Evolutionary conservation across 495 filamentous ascomycete species (phyloP), one percentile per base, ranked within the genome.

Genomic region (Hypoxylon crocopeplum): DNA sequence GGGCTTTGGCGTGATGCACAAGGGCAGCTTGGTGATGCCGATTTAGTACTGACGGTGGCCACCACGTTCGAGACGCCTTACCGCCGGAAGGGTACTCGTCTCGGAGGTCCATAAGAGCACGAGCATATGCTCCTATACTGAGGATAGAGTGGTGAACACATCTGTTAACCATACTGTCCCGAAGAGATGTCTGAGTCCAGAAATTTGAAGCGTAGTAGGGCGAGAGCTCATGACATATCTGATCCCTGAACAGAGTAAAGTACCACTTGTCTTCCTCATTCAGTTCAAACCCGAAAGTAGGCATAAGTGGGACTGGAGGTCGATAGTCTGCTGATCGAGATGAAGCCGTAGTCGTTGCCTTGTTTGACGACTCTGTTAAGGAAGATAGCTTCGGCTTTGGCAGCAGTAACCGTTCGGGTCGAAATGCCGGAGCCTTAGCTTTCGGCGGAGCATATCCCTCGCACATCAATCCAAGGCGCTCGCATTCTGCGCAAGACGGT

Each of bases 81-180:
- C 33, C 29, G n/a, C 37, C 17, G 1, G 20, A n/a, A 20, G 41
- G 34, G 13, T 36, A 45, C 24, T 57, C 52, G 15, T 55, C 29
- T 32, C 45, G 56, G 33, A 61, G 50, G 17, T 57, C 66, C 51
- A 57, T 59, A 8, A 65, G 48, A 34, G 66, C 66, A 49, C 66
- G 66, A 17, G 45, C 56, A 21, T 62, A 65, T 25, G 66, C 66
- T 12, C 66, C 66, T 64, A 69, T 69, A 25, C 61, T 58, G 13
- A 69, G 66, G 13, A 69, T 62, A 12, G 61, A 65, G 49, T 69
- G 66, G n/a, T 64, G 62, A 16, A 69, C 47, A 21, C 66, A 65
- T 61, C 48, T 32, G 16, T 66, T 65, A 2, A 59, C 39, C 52
- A 66, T 57, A 36, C 62, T 57, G 5, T 69, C 61, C 16, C 56